Percentiles rank a stretch among this genome's conserved stretches.
Evolutionary conservation across 805 yeast species (phyloP).

Genomic region (Candida maesae): DNA sequence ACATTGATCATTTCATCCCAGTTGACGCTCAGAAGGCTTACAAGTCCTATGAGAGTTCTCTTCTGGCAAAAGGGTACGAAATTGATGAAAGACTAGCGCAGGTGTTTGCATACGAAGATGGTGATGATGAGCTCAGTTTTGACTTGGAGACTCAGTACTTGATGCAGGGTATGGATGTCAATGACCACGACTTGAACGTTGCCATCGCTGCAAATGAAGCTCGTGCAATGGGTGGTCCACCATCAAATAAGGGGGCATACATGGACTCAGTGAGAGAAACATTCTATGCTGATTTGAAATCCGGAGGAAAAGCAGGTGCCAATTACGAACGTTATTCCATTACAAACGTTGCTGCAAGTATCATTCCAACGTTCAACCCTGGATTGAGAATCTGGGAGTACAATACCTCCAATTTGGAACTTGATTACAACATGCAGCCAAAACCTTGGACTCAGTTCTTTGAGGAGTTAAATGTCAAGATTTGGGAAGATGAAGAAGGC

Average conservation of each 20-base stretch:
- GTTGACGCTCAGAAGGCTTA: slow-evolving; percentile 69
- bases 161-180: slow-evolving; percentile 19
- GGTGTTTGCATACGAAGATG: slow-evolving; percentile 1
- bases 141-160: slow-evolving; percentile 25
- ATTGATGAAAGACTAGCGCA: slow-evolving; percentile 25
- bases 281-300: slow-evolving; percentile 40
- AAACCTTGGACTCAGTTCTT: slow-evolving; percentile 63
- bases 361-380: slow-evolving; percentile 83
- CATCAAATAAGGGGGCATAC: slow-evolving; percentile 61
- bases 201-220: slow-evolving; percentile 35
- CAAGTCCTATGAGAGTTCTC: slow-evolving; percentile 30
- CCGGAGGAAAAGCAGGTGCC: slow-evolving; percentile 30
- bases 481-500: slow-evolving; percentile 27
- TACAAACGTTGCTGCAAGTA: slow-evolving; percentile 66
- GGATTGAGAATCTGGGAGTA: slow-evolving; percentile 86
- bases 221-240: slow-evolving; percentile 56
- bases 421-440: slow-evolving; percentile 14
- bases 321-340: slow-evolving; percentile 60
- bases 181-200: slow-evolving; percentile 19
- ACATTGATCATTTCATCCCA: slow-evolving; percentile 80
- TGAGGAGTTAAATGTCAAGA: slow-evolving; percentile 38
- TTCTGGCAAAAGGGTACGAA: slow-evolving; percentile 27
- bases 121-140: slow-evolving; percentile 20
- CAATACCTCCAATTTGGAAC: slow-evolving; percentile 53
- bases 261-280: slow-evolving; percentile 53